A percentile compares a stretch with the other conserved stretches of the same genome.
Conservation (phyloP, 495 filamentous ascomycete genomes). For the Penicillium verhagenii region DNA sequence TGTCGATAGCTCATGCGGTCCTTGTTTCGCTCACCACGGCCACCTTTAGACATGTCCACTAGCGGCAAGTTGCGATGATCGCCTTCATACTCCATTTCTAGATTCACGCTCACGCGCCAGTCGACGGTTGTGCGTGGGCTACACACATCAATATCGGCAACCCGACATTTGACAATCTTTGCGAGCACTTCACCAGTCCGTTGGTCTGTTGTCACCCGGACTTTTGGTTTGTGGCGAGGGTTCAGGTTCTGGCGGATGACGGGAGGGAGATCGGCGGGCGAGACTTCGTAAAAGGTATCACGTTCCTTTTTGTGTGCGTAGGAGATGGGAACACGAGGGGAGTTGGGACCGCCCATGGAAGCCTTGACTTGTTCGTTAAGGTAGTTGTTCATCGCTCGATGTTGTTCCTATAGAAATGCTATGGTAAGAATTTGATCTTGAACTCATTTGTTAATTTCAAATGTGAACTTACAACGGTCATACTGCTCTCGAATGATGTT, state of each 20-base stretch:
- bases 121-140: slow-evolving; percentile 72
- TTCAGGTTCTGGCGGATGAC: slow-evolving; percentile 55
- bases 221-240: slow-evolving; percentile 59
- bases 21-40: slow-evolving; percentile 66
- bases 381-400: slow-evolving; percentile 72
- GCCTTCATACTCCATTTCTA: slow-evolving; percentile 85
- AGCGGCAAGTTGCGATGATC: slow-evolving; percentile 53
- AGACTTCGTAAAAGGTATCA: slow-evolving; percentile 80
- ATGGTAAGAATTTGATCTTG: slow-evolving; percentile 5
- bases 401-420: slow-evolving; percentile 58
- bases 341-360: slow-evolving; percentile 35
- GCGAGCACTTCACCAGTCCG: slow-evolving; percentile 69
- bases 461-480: slow-evolving; percentile 71
- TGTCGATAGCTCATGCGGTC: slow-evolving; percentile 88
- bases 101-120: slow-evolving; percentile 83
- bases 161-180: slow-evolving; percentile 82
- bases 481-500: slow-evolving; percentile 71
- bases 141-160: slow-evolving; percentile 81
- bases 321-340: slow-evolving; percentile 63
- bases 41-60: slow-evolving; percentile 31
- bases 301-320: slow-evolving; percentile 79
- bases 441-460: background rate
- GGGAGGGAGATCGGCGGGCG: slow-evolving; percentile 54
- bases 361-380: slow-evolving; percentile 67
- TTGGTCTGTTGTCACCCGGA: slow-evolving; percentile 76